These are phyloP conservation scores for Pisolithus tinctorius DNA, from an alignment of 768 basidiomycete species.

Conservation along the genomic window DNA sequence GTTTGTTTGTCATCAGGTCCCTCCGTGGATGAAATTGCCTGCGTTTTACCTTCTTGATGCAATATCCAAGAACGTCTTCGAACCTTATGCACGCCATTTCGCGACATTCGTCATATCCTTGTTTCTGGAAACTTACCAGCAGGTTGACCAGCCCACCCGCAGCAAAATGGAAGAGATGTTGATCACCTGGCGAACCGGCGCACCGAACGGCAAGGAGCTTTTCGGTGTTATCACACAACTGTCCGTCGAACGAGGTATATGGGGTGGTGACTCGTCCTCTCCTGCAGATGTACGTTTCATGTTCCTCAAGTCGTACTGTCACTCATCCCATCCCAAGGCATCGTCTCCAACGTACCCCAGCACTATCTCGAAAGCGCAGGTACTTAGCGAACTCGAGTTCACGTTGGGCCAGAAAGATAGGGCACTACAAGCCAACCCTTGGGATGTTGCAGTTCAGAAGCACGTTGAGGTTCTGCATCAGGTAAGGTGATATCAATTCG, in stretches of 20 bases:
- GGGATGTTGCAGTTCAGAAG: slow-evolving; percentile 57
- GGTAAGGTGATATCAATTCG: slow-evolving; percentile 37
- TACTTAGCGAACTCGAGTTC: slow-evolving; percentile 77
- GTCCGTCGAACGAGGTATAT: slow-evolving; percentile 79
- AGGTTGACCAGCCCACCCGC: slow-evolving; percentile 78
- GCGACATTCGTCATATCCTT: slow-evolving; percentile 73
- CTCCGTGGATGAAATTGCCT: slow-evolving; percentile 85
- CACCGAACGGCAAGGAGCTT: slow-evolving; percentile 71
- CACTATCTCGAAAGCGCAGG: slow-evolving; percentile 64
- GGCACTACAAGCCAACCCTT: slow-evolving; percentile 61
- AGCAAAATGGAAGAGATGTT: slow-evolving; percentile 99
- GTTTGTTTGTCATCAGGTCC: slow-evolving; percentile 52
- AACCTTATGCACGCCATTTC: slow-evolving; percentile 87
- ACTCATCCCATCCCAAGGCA: background rate
- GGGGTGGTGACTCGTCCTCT: slow-evolving; percentile 50
- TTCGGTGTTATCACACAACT: slow-evolving; percentile 79
- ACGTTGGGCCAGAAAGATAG: slow-evolving; percentile 79
- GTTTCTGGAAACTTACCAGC: slow-evolving; percentile 82
- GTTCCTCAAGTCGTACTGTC: background rate
- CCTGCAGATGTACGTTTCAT: slow-evolving; percentile 31
- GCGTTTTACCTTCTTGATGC: slow-evolving; percentile 94
- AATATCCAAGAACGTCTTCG: slow-evolving; percentile 92
- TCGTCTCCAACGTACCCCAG: slow-evolving; percentile 29
- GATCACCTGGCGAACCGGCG: slow-evolving; percentile 87
- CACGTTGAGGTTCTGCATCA: slow-evolving; percentile 79